Evolutionary conservation across 768 basidiomycete species (phyloP), one percentile per base, ranked within the genome.

Genomic region (Kwoniella bestiolae): DNA sequence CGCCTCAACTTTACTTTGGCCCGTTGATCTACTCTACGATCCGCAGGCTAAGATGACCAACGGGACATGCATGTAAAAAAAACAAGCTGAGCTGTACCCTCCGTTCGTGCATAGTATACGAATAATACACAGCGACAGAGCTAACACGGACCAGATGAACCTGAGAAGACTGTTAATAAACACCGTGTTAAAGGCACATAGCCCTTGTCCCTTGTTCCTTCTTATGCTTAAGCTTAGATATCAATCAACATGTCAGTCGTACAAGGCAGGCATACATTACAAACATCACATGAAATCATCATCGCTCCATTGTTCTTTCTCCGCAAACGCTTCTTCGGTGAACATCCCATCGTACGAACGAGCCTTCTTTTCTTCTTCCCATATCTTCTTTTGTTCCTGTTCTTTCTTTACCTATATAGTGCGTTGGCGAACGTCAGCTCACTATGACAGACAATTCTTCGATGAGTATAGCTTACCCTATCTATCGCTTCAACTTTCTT

Each of bases 341-440:
- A 90, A 91, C 56, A 97, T 82, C 0, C 85, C 83, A 78, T 93
- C 92, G 68, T 97, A 98, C 2, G 90, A 91, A n/a, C 89, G 83
- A 8, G 91, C 88, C 18, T 89, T 89, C 75, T 94, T 95, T 75
- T 93, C 91, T 18, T 88, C 91, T 78, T 91, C 92, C 72, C 94
- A 85, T 14, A 84, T 81, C 63, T 87, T 87, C 3, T 88, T 88
- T 16, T 94, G 84, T 64, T 91, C 91, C 3, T 84, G 79, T 60
- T 96, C 92, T 34, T 86, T 87, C 77, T 91, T 91, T 81, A 87
- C 89, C 92, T 94, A 72, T 25, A 45, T 18, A n/a, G n/a, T n/a
- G n/a, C n/a, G n/a, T n/a, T n/a, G n/a, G n/a, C n/a, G n/a, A n/a
- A 41, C 23, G 31, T 34, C 32, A 18, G 26, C 29, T 3, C 6